These are phyloP conservation scores for Phascolomyces articulosus DNA, from an alignment of 371 early-diverging fungal species.

Conservation along the genomic window DNA sequence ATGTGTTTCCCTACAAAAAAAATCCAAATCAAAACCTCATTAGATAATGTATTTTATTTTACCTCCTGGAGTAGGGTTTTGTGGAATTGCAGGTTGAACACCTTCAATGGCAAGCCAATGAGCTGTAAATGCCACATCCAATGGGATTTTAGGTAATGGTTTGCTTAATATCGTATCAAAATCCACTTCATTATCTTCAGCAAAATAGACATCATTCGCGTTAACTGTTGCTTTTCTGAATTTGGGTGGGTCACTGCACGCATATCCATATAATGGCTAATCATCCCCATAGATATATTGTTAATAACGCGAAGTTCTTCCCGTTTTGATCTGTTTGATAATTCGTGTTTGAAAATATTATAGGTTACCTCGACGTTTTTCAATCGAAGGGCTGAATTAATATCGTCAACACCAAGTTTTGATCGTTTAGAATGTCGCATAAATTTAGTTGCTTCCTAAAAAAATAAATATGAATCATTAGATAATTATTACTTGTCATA, in stretches of 20 bases:
- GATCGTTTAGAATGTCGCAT: slow-evolving; percentile 96
- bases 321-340: no score
- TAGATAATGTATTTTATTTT: slow-evolving; percentile 22
- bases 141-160: slow-evolving; percentile 94
- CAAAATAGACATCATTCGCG: slow-evolving; percentile 81
- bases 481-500: no score
- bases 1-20: no score
- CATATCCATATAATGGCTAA: slow-evolving; percentile 96
- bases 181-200: slow-evolving; percentile 98
- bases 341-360: no score
- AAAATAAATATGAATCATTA: background rate
- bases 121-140: slow-evolving; percentile 87
- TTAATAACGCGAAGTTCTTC: no score
- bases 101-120: slow-evolving; percentile 99
- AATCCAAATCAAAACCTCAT: no score
- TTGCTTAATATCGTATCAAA: slow-evolving; percentile 90
- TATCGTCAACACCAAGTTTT: slow-evolving; percentile 89
- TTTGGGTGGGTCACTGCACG: slow-evolving; percentile 74
- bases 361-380: slow-evolving; percentile 97
- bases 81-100: slow-evolving; percentile 98
- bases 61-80: slow-evolving; percentile 94
- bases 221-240: slow-evolving; percentile 74
- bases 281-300: background rate
- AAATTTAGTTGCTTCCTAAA: slow-evolving; percentile 95
- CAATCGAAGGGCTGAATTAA: slow-evolving; percentile 95